A percentile compares a stretch with the other conserved stretches of the same genome.
Evolutionary conservation across 352 stramenopile genomes (phyloP).

Genomic region (Phytophthora quininea): DNA sequence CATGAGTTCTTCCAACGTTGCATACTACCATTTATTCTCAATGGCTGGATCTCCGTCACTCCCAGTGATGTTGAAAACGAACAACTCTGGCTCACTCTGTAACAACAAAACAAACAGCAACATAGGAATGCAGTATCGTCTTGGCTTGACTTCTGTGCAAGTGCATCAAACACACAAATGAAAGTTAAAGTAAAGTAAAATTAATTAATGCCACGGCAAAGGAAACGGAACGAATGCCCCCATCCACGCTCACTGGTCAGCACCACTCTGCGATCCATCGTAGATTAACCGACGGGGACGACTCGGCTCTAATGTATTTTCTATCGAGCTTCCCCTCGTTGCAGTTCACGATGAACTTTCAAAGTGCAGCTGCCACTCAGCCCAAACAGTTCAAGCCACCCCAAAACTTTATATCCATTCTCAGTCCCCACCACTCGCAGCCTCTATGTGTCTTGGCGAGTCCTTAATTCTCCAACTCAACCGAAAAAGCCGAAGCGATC

Average conservation of each 20-base stretch:
- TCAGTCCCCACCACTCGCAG: constrained; percentile 16
- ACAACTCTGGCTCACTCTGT: constrained; percentile 28
- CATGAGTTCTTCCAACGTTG: constrained; percentile 21
- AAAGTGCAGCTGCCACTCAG: constrained; percentile 9
- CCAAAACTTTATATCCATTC: constrained; percentile 18
- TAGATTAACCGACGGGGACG: constrained; percentile 2
- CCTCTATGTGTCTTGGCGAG: constrained; percentile 27
- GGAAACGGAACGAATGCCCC: constrained; percentile 31
- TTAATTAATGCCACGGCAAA: constrained; percentile 37
- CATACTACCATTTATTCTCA: constrained; percentile 31
- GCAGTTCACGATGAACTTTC: constrained; percentile 1
- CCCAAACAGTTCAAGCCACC: constrained; percentile 6
- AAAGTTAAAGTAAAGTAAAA: constrained; percentile 14
- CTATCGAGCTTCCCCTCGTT: constrained; percentile 26
- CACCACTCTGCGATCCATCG: constrained; percentile 1
- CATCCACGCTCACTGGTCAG: constrained; percentile 15
- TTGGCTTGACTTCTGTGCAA: neutral
- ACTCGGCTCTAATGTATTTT: constrained; percentile 33
- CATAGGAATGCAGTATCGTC: neutral
- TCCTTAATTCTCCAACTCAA: constrained; percentile 30
- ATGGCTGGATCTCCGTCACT: constrained; percentile 27
- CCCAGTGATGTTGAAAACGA: constrained; percentile 24
- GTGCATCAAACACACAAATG: constrained; percentile 4
- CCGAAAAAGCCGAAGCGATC: constrained; percentile 81
- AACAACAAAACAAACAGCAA: neutral